Conservation (phyloP, 2,329 filamentous ascomycete genomes). For the Arthrobotrys megalospora region DNA sequence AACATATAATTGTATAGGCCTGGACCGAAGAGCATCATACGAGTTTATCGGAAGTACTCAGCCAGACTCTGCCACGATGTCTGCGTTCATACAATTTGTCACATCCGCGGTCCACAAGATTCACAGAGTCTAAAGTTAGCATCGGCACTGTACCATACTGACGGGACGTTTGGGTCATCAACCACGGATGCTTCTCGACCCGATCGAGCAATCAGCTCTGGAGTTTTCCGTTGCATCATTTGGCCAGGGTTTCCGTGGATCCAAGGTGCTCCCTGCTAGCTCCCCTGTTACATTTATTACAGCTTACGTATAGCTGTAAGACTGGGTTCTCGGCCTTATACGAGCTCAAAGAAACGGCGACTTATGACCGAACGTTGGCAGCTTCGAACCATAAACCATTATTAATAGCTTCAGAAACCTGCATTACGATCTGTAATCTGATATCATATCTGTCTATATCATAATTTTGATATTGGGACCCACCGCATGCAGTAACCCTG, state of each 20-base stretch:
- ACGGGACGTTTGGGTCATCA: background rate
- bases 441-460: slow-evolving; percentile 31
- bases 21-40: background rate
- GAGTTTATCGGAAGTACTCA: background rate
- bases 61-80: background rate
- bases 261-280: background rate
- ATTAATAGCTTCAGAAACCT: background rate
- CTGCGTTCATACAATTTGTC: slow-evolving; percentile 11
- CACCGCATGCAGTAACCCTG: slow-evolving; percentile 33
- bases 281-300: background rate
- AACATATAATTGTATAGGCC: background rate
- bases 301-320: slow-evolving; percentile 2
- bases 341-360: slow-evolving; percentile 12
- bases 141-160: background rate
- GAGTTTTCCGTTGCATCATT: slow-evolving; percentile 4
- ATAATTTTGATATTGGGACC: slow-evolving; percentile 20
- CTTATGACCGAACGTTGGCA: background rate
- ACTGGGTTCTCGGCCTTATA: background rate
- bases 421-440: slow-evolving; percentile 29
- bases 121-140: slow-evolving; percentile 10
- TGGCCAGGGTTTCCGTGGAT: background rate
- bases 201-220: background rate
- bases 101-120: background rate
- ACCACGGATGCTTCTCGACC: slow-evolving; percentile 8
- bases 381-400: background rate